Evolutionary conservation across 768 basidiomycete species (phyloP).

Genomic region (Panaeolus papilionaceus): DNA sequence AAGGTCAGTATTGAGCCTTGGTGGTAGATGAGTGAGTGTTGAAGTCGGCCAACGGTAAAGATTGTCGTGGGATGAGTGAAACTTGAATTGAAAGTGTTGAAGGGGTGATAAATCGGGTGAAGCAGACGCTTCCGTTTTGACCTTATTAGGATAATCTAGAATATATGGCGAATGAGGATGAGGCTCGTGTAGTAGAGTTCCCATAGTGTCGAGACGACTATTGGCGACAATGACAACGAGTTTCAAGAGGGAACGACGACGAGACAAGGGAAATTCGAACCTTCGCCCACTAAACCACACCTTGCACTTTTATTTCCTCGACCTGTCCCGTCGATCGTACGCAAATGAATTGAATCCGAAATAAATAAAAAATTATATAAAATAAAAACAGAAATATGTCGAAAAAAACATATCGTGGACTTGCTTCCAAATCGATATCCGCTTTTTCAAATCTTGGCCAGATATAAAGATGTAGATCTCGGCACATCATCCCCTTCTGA

Average conservation of each 20-base stretch:
- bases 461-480: slow-evolving; percentile 8
- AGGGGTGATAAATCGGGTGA: slow-evolving; percentile 50
- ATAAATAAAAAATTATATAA: slow-evolving; percentile 23
- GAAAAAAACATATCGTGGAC: background rate
- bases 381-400: slow-evolving; percentile 9
- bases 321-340: slow-evolving; percentile 14
- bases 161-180: slow-evolving; percentile 20
- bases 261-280: slow-evolving; percentile 8
- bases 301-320: slow-evolving; percentile 18
- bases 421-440: slow-evolving; percentile 7
- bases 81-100: slow-evolving; percentile 45
- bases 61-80: slow-evolving; percentile 42
- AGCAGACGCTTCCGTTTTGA: slow-evolving; percentile 50
- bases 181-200: background rate
- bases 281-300: slow-evolving; percentile 18
- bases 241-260: background rate
- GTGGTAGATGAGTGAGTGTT: slow-evolving; percentile 29
- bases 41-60: slow-evolving; percentile 41
- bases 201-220: slow-evolving; percentile 11
- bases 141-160: slow-evolving; percentile 28
- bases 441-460: slow-evolving; percentile 4
- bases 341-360: slow-evolving; percentile 25
- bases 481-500: slow-evolving; percentile 9
- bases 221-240: slow-evolving; percentile 15
- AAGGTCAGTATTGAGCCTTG: slow-evolving; percentile 20